Evolutionary conservation across 164 flowering plant genomes (phyloP), one percentile per base, ranked within the genome.

Genomic region (Cinnamomum chago): DNA sequence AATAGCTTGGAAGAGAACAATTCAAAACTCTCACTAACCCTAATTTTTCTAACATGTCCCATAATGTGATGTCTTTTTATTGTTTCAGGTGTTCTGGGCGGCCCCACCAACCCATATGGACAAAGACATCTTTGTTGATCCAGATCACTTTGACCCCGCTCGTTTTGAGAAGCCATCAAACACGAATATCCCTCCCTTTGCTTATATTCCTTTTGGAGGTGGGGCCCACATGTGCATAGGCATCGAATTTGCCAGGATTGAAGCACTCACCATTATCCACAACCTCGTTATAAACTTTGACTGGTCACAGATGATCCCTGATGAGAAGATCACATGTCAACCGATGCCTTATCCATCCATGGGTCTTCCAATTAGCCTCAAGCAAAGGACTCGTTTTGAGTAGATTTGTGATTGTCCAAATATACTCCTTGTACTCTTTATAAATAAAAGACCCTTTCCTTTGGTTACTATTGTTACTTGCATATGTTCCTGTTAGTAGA

Each of bases 281-380:
- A 18, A 76, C 67, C 17, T 79, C 64, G 71, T 79, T 11, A 79
- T 70, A 2, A 70, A 73, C 24, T 79, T 69, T 7, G 74, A 73
- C 2, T 84, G 87, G 87, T 72, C 83, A 40, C 71, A 72, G 23
- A 2, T 81, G 76, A 11, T 28, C 28, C 79, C 82, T 2, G 76
- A 82, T 2, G 82, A 82, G 58, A 18, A 11, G 14, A 73, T 84
- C 55, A 81, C 81, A 10, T 75, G 84, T 9, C 78, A 77, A 23
- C 84, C 85, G 28, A 76, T 82, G 81, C 85, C 85, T 6, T 77
- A 77, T 70, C 85, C 85, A 50, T 52, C 81, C 5, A 71, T 70
- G 79, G 85, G 85, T 4, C 82, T 84, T 35, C 82, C 85, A 24
- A 75, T 84, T 75, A 79, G 74, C 76, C 18, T 79, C 66, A 70